A percentile compares a stretch with the other conserved stretches of the same genome.
Conservation (phyloP, 148 eudicot genomes). For the Chenopodium album region DNA sequence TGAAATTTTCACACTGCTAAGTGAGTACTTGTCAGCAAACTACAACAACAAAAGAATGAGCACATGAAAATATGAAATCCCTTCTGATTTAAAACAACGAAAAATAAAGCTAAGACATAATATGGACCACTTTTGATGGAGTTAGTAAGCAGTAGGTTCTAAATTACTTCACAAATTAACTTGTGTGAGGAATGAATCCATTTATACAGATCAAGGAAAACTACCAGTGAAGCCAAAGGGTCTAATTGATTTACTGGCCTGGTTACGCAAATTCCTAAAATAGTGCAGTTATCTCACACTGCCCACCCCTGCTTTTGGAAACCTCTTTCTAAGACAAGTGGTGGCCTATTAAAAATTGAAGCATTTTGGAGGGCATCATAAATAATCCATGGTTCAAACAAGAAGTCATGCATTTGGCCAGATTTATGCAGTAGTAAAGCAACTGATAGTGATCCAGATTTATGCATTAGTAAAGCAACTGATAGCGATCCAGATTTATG, state of each 20-base stretch:
- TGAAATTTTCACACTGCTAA: slow-evolving; percentile 66
- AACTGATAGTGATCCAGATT: neutral
- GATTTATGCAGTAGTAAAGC: neutral
- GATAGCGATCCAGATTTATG: neutral
- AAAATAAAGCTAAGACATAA: neutral
- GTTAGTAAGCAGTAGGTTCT: neutral
- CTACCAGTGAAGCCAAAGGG: slow-evolving; percentile 3
- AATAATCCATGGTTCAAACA: neutral
- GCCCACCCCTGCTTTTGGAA: neutral
- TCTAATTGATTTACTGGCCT: neutral
- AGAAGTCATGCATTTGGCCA: neutral
- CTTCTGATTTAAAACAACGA: neutral
- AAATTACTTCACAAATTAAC: neutral
- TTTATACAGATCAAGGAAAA: neutral
- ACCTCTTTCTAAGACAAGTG: neutral
- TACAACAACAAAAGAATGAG: slow-evolving; percentile 21
- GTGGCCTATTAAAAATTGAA: neutral
- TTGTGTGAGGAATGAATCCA: neutral
- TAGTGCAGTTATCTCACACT: neutral
- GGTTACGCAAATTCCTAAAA: neutral
- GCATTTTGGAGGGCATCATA: no score
- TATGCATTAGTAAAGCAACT: no score
- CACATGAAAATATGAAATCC: neutral
- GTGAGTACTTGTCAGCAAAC: slow-evolving; percentile 55
- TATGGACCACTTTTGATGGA: neutral